Conservation (phyloP, 305 asterid species). For the Salvia sclarea region DNA sequence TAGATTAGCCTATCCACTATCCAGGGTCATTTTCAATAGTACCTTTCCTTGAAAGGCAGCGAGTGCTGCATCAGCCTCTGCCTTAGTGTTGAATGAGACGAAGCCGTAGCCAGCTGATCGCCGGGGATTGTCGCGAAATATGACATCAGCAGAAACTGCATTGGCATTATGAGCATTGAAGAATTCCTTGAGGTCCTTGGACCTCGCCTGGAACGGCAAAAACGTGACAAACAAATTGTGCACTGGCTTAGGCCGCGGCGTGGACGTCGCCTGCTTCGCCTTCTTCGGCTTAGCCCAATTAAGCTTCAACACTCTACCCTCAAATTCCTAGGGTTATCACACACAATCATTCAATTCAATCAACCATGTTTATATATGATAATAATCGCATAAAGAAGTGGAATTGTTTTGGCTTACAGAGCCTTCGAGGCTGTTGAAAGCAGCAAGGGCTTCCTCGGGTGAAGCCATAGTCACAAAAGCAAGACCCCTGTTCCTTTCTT, state of each 20-base stretch:
- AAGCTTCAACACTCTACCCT: constrained; percentile 76
- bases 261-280: constrained; percentile 38
- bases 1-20: too few relatives aligned
- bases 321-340: constrained; percentile 52
- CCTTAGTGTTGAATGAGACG: constrained; percentile 77
- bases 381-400: background rate
- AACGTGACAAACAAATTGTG: constrained; percentile 81
- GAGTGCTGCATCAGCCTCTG: constrained; percentile 71
- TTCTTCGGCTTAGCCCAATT: constrained; percentile 77
- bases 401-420: constrained; percentile 45
- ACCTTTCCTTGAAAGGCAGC: constrained; percentile 74
- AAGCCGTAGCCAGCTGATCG: constrained; percentile 88
- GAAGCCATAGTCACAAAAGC: constrained; percentile 88
- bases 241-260: constrained; percentile 53
- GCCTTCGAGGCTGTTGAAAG: constrained; percentile 58
- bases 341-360: background rate
- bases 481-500: constrained; percentile 80
- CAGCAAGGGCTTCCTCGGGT: constrained; percentile 79
- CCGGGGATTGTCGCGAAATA: constrained; percentile 61
- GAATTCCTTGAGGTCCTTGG: constrained; percentile 75
- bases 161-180: constrained; percentile 58
- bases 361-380: too few relatives aligned
- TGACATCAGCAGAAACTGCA: constrained; percentile 80
- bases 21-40: too few relatives aligned
- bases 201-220: constrained; percentile 66